Evolutionary conservation across 371 early-diverging fungal species (phyloP), one percentile per base, ranked within the genome.

Genomic region (Catenaria anguillulae): DNA sequence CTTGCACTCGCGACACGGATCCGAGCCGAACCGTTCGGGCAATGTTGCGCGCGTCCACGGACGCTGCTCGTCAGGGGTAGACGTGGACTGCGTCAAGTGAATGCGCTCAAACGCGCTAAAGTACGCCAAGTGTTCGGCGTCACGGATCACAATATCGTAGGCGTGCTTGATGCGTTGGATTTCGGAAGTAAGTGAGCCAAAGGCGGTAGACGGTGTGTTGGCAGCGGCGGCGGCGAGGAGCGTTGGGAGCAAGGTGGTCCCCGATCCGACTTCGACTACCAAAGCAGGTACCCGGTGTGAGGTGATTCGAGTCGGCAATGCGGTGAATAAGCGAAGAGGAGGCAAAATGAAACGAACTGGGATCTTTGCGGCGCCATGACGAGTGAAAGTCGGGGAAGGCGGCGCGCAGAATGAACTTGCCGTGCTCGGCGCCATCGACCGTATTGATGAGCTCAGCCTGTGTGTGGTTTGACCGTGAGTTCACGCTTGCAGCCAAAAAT

Each of bases 261-360:
- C 80, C 4, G 72, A 64, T 17, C 82, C 82, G 15, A 72, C 72
- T 62, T 82, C 80, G 61, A 79, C n/a, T n/a, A n/a, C n/a, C n/a
- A n/a, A n/a, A n/a, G n/a, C n/a, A n/a, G n/a, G n/a, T n/a, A n/a
- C n/a, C n/a, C n/a, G n/a, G n/a, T n/a, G n/a, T n/a, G n/a, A n/a
- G n/a, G n/a, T n/a, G n/a, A n/a, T n/a, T n/a, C n/a, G n/a, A n/a
- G n/a, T n/a, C n/a, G n/a, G n/a, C n/a, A n/a, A n/a, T n/a, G n/a
- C n/a, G n/a, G n/a, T n/a, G n/a, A n/a, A n/a, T n/a, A n/a, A n/a
- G n/a, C n/a, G n/a, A n/a, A n/a, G n/a, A n/a, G n/a, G n/a, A n/a
- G n/a, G n/a, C n/a, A n/a, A n/a, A n/a, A n/a, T n/a, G n/a, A n/a
- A n/a, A n/a, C n/a, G n/a, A n/a, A n/a, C n/a, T 75, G 0, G 82